Conservation (phyloP, 768 basidiomycete species). For the Phlebiopsis flavidoalba region DNA sequence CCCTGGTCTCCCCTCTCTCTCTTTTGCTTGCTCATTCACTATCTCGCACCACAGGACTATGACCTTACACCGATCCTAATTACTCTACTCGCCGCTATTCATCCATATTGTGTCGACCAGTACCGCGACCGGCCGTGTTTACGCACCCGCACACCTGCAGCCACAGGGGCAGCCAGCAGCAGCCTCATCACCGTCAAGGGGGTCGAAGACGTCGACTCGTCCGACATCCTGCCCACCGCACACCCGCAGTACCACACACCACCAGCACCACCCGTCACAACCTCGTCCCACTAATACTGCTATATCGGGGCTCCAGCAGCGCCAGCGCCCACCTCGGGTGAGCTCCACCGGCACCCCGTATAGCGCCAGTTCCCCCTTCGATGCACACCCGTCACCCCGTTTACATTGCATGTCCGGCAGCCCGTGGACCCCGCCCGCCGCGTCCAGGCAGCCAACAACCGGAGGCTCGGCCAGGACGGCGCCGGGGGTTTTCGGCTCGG, state of each 20-base stretch:
- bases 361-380: conserved; percentile 11
- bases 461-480: no score
- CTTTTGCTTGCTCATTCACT: neutral
- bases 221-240: conserved; percentile 7
- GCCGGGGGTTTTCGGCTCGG: no score
- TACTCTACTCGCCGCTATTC: conserved; percentile 14
- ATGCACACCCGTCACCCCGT: conserved; percentile 19
- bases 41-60: conserved; percentile 4
- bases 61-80: conserved; percentile 15
- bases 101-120: conserved; percentile 2
- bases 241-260: conserved; percentile 2
- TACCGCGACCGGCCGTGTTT: conserved; percentile 10
- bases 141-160: neutral
- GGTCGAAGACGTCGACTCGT: conserved; percentile 14
- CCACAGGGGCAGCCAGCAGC: neutral
- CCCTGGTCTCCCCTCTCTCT: no score
- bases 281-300: conserved; percentile 5
- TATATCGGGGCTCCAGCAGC: conserved; percentile 7
- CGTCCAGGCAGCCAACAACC: conserved; percentile 19
- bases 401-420: conserved; percentile 21
- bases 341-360: no score
- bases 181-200: conserved; percentile 8
- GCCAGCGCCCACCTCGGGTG: conserved; percentile 14
- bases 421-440: conserved; percentile 15
- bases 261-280: no score